phyloP scores from a whole-genome alignment of 2,329 filamentous ascomycete genomes.

The Tolypocladium capitatum region DNA sequence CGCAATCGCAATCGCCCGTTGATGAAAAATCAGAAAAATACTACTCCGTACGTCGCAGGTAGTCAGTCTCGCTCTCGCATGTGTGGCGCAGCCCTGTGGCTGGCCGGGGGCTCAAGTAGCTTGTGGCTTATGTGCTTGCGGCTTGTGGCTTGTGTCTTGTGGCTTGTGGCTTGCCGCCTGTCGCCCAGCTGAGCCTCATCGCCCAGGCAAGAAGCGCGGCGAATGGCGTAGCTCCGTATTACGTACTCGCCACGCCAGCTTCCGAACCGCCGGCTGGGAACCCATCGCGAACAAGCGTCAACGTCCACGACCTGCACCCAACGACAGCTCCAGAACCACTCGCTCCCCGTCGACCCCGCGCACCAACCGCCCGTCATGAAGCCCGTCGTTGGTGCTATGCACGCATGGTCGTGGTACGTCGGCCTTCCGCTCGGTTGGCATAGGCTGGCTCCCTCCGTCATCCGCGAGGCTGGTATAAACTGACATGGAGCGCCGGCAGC shows the following conservation, averaged over 20 bases:
- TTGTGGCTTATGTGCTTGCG: not conserved
- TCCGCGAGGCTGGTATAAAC: slow-evolving; percentile 2
- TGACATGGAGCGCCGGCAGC: slow-evolving; percentile 33
- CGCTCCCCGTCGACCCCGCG: not conserved
- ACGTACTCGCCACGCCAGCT: too few species aligned
- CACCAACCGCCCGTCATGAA: slow-evolving; percentile 54
- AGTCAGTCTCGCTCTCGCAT: too few species aligned
- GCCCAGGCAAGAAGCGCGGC: not conserved
- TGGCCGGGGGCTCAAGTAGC: too few species aligned
- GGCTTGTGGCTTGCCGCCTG: not conserved
- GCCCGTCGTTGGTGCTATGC: slow-evolving; percentile 80
- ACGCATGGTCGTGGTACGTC: slow-evolving; percentile 87
- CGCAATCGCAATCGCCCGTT: not conserved
- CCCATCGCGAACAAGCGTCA: not conserved
- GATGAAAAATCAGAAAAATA: not conserved
- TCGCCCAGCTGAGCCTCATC: not conserved
- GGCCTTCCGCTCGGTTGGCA: not conserved
- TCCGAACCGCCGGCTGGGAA: too few species aligned
- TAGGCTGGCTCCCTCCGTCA: not conserved
- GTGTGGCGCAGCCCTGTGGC: not conserved
- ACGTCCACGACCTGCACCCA: not conserved
- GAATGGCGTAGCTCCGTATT: not conserved
- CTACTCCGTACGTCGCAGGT: too few species aligned
- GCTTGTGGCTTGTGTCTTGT: not conserved
- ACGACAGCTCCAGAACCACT: not conserved